These are phyloP conservation scores for Escovopsis sp. DNA, from an alignment of 2,329 filamentous ascomycete genomes.

Conservation along the genomic window DNA sequence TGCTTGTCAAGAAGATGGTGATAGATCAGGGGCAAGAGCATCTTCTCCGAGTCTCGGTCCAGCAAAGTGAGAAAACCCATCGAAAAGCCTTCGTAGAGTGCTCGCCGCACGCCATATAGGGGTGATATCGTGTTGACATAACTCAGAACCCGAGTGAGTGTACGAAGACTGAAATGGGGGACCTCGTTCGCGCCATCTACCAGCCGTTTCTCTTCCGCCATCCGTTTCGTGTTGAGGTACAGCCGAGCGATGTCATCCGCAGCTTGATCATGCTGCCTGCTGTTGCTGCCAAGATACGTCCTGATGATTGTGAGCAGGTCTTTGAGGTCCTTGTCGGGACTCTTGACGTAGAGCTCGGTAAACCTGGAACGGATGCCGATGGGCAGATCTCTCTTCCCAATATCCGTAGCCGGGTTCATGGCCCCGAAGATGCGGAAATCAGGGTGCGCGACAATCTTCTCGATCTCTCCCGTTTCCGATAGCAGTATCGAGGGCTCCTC, in stretches of 20 bases:
- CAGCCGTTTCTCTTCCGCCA: slow-evolving; percentile 68
- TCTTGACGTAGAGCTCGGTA: slow-evolving; percentile 87
- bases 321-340: slow-evolving; percentile 73
- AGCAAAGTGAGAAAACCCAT: slow-evolving; percentile 96
- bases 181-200: slow-evolving; percentile 94
- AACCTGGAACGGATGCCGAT: slow-evolving; percentile 82
- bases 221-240: slow-evolving; percentile 73
- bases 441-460: slow-evolving; percentile 76
- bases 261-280: slow-evolving; percentile 56
- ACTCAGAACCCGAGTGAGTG: slow-evolving; percentile 74
- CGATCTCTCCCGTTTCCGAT: slow-evolving; percentile 85
- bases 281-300: slow-evolving; percentile 64
- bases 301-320: slow-evolving; percentile 81
- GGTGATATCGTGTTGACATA: slow-evolving; percentile 79
- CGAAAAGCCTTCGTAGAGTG: slow-evolving; percentile 86
- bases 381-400: slow-evolving; percentile 88
- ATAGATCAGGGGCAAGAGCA: slow-evolving; percentile 66
- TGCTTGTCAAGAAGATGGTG: slow-evolving; percentile 63
- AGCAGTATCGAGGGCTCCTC: slow-evolving; percentile 71
- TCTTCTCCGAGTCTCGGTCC: slow-evolving; percentile 63
- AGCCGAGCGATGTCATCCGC: slow-evolving; percentile 71
- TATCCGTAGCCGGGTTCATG: slow-evolving; percentile 97
- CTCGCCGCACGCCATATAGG: slow-evolving; percentile 70
- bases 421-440: slow-evolving; percentile 94
- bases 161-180: slow-evolving; percentile 92